Conservation (phyloP, 225 moss, liverwort and hornwort genomes). For the Polytrichum commune region DNA sequence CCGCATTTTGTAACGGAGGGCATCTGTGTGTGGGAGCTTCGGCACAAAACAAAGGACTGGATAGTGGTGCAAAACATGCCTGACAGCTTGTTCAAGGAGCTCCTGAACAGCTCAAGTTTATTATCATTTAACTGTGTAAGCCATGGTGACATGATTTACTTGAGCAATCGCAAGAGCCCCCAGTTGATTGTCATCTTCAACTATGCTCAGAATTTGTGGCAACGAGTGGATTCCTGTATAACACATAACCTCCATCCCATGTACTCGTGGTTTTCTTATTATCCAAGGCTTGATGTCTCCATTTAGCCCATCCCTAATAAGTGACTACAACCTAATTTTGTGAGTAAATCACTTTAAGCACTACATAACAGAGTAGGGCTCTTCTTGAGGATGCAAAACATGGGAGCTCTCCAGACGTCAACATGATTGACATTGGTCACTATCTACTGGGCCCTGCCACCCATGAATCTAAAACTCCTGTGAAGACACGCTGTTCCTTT, state of each 20-base stretch:
- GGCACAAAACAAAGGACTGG: conserved; percentile 31
- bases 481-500: too few species aligned
- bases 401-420: too few species aligned
- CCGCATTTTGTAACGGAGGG: conserved; percentile 23
- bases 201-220: conserved; percentile 26
- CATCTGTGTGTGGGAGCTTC: conserved; percentile 53
- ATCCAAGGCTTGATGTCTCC: conserved; percentile 29
- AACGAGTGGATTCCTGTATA: conserved; percentile 30
- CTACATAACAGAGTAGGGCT: too few species aligned
- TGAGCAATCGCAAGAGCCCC: conserved; percentile 55
- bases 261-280: conserved; percentile 57
- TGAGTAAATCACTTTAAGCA: too few species aligned
- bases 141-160: conserved; percentile 32
- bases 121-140: conserved; percentile 52
- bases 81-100: conserved; percentile 38
- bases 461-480: too few species aligned
- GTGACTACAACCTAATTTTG: too few species aligned
- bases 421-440: too few species aligned
- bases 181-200: conserved; percentile 36
- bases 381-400: too few species aligned
- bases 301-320: conserved; percentile 12
- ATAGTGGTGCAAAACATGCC: conserved; percentile 54
- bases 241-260: conserved; percentile 48
- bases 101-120: conserved; percentile 38
- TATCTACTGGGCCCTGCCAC: too few species aligned